phyloP scores from a whole-genome alignment of 2,329 filamentous ascomycete species.

The Nemania sp. region DNA sequence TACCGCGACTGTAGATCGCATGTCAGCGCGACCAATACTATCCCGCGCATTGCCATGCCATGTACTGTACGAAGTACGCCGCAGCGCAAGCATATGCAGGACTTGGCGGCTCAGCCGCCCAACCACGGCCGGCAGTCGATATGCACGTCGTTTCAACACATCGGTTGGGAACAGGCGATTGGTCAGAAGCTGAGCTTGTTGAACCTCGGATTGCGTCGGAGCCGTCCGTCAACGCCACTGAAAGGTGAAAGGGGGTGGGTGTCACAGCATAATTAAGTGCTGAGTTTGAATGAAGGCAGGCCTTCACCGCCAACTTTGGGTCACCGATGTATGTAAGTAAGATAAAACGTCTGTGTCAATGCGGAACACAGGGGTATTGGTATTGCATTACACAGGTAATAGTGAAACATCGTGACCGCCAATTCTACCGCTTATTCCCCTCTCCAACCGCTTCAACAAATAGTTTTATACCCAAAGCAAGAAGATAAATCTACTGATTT shows the following conservation, averaged over 20 bases:
- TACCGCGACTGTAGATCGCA: no score
- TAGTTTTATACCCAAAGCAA: not conserved
- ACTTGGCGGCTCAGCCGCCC: no score
- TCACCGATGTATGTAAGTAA: not conserved
- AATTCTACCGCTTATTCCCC: no score
- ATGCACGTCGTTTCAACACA: no score
- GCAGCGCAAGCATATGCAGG: no score
- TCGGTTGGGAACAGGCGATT: no score
- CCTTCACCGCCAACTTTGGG: constrained; percentile 20
- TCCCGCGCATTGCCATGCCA: no score
- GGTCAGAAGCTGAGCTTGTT: not conserved
- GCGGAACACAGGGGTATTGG: not conserved
- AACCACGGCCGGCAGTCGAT: no score
- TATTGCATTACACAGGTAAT: not conserved
- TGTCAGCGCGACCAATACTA: no score
- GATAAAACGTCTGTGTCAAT: not conserved
- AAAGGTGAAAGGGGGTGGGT: constrained; percentile 7
- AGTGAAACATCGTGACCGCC: constrained; percentile 1
- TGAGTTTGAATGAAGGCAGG: constrained; percentile 10
- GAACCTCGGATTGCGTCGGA: not conserved
- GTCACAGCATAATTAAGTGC: constrained; percentile 19
- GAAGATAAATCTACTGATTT: constrained; percentile 9
- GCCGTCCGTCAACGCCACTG: not conserved
- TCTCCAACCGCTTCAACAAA: not conserved
- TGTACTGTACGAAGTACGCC: no score